Evolutionary conservation across 2,329 filamentous ascomycete species (phyloP), one percentile per base, ranked within the genome.

Genomic region (Geosmithia flava): DNA sequence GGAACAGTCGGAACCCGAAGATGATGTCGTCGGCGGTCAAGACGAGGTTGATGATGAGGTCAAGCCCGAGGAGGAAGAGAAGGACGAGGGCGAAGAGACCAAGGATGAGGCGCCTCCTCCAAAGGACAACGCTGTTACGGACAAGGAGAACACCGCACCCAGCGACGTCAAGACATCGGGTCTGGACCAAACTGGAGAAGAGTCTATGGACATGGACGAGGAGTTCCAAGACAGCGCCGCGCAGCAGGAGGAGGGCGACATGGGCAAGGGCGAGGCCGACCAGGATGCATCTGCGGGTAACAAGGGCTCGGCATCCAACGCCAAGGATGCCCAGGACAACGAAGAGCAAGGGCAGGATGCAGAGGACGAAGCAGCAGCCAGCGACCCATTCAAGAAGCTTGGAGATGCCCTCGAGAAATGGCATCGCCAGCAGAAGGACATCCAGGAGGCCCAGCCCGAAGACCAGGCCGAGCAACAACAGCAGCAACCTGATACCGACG

Each of bases 371-470:
- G 68, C 74, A 47, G 65, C 65, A 7, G 64, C 68, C 48, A 66
- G 72, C 44, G 80, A 93, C 55, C 86, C 89, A 1, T 95, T 96
- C 74, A 93, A 93, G 68, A 94, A 95, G 59, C 78, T 98, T 29
- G 93, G 93, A 20, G 89, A 98, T 67, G 85, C 88, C 6, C 73
- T 98, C 30, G 90, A 97, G 62, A 80, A 84, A 56, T 98, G 90
- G 87, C 90, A 97, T 63, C 80, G 87, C 50, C 87, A 89, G 59
- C 87, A 94, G 58, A 80, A 79, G 44, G 85, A 95, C 52, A 97
- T 98, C 56, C 70, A 77, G 60, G 75, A 84, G 50, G 61, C 65
- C 5, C 57, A 60, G 17, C 68, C 76, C 2, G 60, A 67, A 13
- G 54, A 58, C 2, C 67, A 77, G 46, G 68, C 75, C 39, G 67